Evolutionary conservation across 345 rosid genomes (phyloP).

Genomic region (Pelargonium nanum): DNA sequence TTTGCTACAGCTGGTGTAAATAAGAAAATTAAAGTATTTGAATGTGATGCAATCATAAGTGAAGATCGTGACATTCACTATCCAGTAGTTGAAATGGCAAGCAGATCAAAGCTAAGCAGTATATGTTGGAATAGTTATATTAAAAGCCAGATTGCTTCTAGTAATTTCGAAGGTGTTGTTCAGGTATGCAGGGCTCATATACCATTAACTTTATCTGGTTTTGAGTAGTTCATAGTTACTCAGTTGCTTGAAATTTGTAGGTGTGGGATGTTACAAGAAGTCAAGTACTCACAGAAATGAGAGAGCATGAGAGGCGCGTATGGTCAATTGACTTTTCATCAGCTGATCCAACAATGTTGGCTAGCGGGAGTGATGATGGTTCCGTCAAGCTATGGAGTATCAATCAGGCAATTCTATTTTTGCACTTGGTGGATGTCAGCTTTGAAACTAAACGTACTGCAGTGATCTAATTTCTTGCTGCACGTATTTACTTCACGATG

Average conservation of each 20-base stretch:
- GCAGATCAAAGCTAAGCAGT: slow-evolving; percentile 78
- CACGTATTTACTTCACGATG: slow-evolving; percentile 18
- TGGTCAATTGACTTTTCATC: slow-evolving; percentile 91
- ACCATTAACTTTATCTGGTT: slow-evolving; percentile 2
- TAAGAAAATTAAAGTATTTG: slow-evolving; percentile 91
- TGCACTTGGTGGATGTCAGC: slow-evolving; percentile 79
- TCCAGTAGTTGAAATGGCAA: slow-evolving; percentile 82
- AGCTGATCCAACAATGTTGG: slow-evolving; percentile 85
- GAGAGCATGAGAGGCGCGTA: slow-evolving; percentile 83
- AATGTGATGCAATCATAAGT: slow-evolving; percentile 55
- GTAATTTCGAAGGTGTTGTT: slow-evolving; percentile 94
- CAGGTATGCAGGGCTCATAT: slow-evolving; percentile 42
- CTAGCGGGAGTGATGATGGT: slow-evolving; percentile 94
- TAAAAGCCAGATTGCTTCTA: slow-evolving; percentile 89
- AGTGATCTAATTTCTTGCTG: slow-evolving; percentile 32
- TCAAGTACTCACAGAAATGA: slow-evolving; percentile 68
- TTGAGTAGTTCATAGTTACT: slow-evolving; percentile 2
- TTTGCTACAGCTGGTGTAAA: slow-evolving; percentile 96
- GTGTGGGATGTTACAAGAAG: slow-evolving; percentile 92
- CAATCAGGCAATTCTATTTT: slow-evolving; percentile 98
- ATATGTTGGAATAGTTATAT: slow-evolving; percentile 89
- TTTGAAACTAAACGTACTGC: slow-evolving; percentile 61
- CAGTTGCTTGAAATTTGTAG: slow-evolving; percentile 24
- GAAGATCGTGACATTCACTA: slow-evolving; percentile 72
- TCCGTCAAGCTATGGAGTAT: slow-evolving; percentile 98